Base-by-base conservation (phyloP, 768 basidiomycete genomes). In the Thelephora ganbajun region DNA sequence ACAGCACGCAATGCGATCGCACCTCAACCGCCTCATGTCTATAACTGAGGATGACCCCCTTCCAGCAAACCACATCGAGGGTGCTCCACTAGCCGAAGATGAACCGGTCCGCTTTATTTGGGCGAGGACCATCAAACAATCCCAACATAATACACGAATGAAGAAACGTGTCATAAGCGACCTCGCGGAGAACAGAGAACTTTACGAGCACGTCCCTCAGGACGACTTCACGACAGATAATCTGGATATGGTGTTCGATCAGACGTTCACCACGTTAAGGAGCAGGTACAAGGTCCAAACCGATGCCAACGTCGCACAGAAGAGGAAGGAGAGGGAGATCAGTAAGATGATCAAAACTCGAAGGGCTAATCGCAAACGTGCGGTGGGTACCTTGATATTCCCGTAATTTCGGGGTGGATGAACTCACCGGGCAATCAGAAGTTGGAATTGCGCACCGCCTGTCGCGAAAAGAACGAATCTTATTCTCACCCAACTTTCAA, bases 101-200 rank as follows among this genome's bases (percentile, higher is more conserved):
- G 71, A 78, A n/a, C 73, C 81, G 1, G 67, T 86, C 12, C 78
- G 83, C 16, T 86, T 86, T 53, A 78, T 84, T 3, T 87, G 84
- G 84, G 77, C 80, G 51, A 83, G 83, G 59, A 87, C 84, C 2
- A 67, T 73, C 11, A 82, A 77, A 50, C 80, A 85, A 54, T 86
- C 83, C 1, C 70, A 76, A 16, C 83, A 85, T 55, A 87, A 87
- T 50, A 66, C 70, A 9, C 70, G 73, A 12, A 85, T 85, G 83
- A 85, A 80, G 63, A 61, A 68, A 13, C 76, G 77, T 7, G 59
- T 84, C 6, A 57, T 85, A 18, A 65, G 66, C 6, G 80, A 85
- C 57, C 62, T 87, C 49, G 77, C 71, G 47, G 64, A 69, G 11
- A 73, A 74, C 22, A 71, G 78, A 7, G 64, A 62, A 23, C 48